Conservation (phyloP, 2,329 filamentous ascomycete genomes). For the Geosmithia flava region DNA sequence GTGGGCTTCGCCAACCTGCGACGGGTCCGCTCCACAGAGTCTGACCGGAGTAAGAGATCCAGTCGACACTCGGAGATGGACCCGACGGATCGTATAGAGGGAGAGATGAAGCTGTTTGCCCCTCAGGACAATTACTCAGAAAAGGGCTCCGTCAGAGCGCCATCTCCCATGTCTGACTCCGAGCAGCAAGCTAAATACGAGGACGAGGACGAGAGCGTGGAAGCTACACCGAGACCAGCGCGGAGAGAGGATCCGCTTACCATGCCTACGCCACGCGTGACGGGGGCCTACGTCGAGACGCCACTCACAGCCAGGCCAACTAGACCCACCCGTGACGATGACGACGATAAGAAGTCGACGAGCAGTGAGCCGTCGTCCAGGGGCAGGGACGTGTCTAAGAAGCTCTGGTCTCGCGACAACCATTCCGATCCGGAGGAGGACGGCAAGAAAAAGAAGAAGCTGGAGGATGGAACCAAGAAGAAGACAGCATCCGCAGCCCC, state of each 20-base stretch:
- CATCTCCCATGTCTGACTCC: conserved; percentile 20
- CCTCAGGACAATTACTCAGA: conserved; percentile 42
- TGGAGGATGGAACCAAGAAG: background rate
- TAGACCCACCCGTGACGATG: background rate
- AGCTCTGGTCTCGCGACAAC: conserved; percentile 14
- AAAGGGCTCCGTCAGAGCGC: conserved; percentile 36
- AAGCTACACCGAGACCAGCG: conserved; percentile 33
- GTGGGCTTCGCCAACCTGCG: conserved; percentile 34
- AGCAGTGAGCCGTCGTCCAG: background rate
- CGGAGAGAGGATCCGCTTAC: conserved; percentile 29
- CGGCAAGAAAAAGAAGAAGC: background rate
- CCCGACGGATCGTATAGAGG: conserved; percentile 43
- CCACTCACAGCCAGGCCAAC: conserved; percentile 21
- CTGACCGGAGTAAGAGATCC: conserved; percentile 29
- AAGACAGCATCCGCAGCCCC: conserved; percentile 9
- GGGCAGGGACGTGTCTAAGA: background rate
- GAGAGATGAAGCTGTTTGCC: conserved; percentile 44
- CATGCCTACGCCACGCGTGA: conserved; percentile 40
- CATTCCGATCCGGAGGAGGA: conserved; percentile 9
- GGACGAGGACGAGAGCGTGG: conserved; percentile 16
- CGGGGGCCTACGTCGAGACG: conserved; percentile 45
- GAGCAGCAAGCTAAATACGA: conserved; percentile 10
- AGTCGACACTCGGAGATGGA: conserved; percentile 39
- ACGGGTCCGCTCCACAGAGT: conserved; percentile 31
- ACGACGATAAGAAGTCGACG: background rate